Evolutionary conservation across 495 filamentous ascomycete genomes (phyloP).

Genomic region (Penicillium ucsense): DNA sequence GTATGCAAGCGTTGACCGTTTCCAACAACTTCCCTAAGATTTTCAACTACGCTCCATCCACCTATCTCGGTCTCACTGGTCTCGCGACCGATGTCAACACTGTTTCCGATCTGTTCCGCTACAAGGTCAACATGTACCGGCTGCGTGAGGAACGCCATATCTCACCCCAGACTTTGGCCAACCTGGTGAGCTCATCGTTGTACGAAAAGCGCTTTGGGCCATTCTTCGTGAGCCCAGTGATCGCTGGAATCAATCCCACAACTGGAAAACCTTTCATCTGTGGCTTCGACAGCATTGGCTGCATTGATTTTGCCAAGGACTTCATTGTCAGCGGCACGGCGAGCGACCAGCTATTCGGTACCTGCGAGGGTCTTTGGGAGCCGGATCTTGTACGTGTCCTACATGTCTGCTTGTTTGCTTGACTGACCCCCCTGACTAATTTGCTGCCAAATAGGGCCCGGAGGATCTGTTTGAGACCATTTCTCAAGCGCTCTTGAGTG

Average conservation of each 20-base stretch:
- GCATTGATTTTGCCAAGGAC: conserved; percentile 98
- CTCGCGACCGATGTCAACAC: conserved; percentile 93
- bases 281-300: conserved; percentile 98
- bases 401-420: background rate
- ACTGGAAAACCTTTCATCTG: conserved; percentile 94
- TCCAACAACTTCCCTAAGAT: conserved; percentile 99
- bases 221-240: conserved; percentile 88
- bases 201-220: conserved; percentile 96
- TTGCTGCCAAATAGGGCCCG: conserved; percentile 47
- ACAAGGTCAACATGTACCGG: conserved; percentile 99
- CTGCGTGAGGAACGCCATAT: conserved; percentile 95
- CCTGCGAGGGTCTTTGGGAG: conserved; percentile 97
- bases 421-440: conserved; percentile 10
- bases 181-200: conserved; percentile 79
- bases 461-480: conserved; percentile 98
- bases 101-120: conserved; percentile 94
- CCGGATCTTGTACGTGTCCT: conserved; percentile 67
- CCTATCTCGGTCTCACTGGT: conserved; percentile 93
- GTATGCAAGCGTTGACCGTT: conserved; percentile 90
- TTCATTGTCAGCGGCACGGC: conserved; percentile 97
- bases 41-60: conserved; percentile 86
- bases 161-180: conserved; percentile 87
- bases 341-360: conserved; percentile 94
- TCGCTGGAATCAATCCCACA: conserved; percentile 88
- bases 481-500: conserved; percentile 92